Percentiles rank a stretch among this genome's conserved stretches.
Conservation (phyloP, 768 basidiomycete species). For the Amanita inopinata region DNA sequence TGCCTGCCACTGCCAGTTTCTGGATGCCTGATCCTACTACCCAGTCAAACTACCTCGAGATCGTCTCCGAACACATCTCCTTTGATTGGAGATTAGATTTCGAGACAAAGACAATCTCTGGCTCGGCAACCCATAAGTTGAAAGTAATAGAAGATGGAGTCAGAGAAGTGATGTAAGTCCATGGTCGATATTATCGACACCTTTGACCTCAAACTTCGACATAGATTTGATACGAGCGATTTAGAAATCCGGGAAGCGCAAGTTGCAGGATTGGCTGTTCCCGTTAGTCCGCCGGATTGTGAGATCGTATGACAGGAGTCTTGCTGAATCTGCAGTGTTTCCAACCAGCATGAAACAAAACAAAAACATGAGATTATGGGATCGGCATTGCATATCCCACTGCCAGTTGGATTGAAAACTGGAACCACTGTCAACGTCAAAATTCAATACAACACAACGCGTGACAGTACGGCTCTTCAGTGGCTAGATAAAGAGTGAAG, state of each 20-base stretch:
- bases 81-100: constrained; percentile 83
- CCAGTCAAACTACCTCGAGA: constrained; percentile 69
- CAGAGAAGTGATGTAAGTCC: constrained; percentile 48
- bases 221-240: constrained; percentile 67
- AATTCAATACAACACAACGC: constrained; percentile 65
- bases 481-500: constrained; percentile 77
- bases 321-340: too few relatives aligned
- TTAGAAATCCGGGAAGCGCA: constrained; percentile 48
- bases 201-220: neutral
- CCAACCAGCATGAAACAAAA: constrained; percentile 41
- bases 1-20: neutral
- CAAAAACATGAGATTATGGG: constrained; percentile 66
- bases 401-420: constrained; percentile 32
- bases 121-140: constrained; percentile 57
- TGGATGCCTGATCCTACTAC: constrained; percentile 50
- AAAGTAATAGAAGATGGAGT: constrained; percentile 42
- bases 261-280: constrained; percentile 38
- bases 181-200: neutral
- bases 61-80: constrained; percentile 55
- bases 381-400: constrained; percentile 53
- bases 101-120: constrained; percentile 43
- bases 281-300: constrained; percentile 28
- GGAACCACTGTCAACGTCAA: constrained; percentile 44
- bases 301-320: neutral
- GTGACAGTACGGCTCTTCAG: constrained; percentile 68